Evolutionary conservation across 306 rosid species (phyloP), one percentile per base, ranked within the genome.

Genomic region (Cucurbita argyrosperma): DNA sequence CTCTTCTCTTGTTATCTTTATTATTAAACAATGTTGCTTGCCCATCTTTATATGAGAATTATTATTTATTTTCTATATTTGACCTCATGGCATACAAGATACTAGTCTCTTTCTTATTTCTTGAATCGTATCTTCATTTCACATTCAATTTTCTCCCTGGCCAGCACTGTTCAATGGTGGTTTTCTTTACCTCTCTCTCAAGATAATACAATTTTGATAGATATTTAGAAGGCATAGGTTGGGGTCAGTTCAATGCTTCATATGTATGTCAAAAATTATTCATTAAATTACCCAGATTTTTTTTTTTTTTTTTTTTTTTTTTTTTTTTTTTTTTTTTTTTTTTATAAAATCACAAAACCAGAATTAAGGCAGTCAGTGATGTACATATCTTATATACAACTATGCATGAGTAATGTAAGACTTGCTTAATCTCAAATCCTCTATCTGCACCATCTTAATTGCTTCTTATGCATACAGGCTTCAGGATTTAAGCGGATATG

Each of bases 401-500:
- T 40, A 40, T 39, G 50, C 1, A 16, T 9, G 51, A 64, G 52
- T 42, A n/a, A 40, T 42, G 71, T n/a, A 5, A 64, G 11, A 42
- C 54, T 21, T 46, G 73, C 35, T 67, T 23, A 23, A 21, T 67
- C n/a, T 50, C 40, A 12, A 46, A 19, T 46, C 43, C 13, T 47
- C 74, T 49, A 50, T 49, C 43, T 6, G 19, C 51, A 10, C 51
- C 19, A 53, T 53, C 42, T 54, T 72, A 39, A 42, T 79, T 58
- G 12, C 13, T 47, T 50, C 39, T 57, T 63, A 78, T 51, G 72
- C 79, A 76, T 82, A 87, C 84, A 95, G 99, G 85, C 99, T 95
- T 82, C 92, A 85, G 78, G 99, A 95, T 77, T 77, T 95, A 80
- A 81, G 90, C 1, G 99, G 99, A 78, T 95, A 95, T 79, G 96